These are phyloP conservation scores for Pycnococcus provasolii DNA, from an alignment of 139 green algal genomes.

Conservation along the genomic window DNA sequence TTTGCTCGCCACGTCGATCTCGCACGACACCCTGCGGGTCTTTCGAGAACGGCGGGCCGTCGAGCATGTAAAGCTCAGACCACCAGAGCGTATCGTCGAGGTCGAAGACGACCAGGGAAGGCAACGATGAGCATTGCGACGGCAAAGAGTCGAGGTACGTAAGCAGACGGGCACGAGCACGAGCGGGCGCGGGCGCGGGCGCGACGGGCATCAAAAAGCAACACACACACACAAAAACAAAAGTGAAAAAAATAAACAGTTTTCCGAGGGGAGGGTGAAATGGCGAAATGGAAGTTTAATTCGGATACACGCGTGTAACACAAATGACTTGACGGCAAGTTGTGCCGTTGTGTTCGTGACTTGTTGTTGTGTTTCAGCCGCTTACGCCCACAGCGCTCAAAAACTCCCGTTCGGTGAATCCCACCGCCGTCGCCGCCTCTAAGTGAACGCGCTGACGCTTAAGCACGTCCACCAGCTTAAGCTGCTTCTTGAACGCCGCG, in stretches of 20 bases:
- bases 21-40: not conserved
- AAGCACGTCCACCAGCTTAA: constrained; percentile 74
- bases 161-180: no score
- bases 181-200: no score
- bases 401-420: constrained; percentile 69
- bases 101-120: constrained; percentile 4
- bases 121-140: not conserved
- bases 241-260: no score
- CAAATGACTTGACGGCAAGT: no score
- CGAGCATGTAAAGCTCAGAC: constrained; percentile 16
- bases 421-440: constrained; percentile 57
- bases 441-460: constrained; percentile 67
- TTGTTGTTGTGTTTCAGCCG: no score
- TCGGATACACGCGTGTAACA: no score
- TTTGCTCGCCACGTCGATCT: not conserved
- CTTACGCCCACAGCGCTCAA: constrained; percentile 5
- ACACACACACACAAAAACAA: no score
- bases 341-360: no score
- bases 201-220: no score
- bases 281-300: no score
- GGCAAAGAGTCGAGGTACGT: no score
- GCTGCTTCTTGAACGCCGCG: constrained; percentile 69
- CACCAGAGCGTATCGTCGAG: constrained; percentile 19
- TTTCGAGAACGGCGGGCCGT: constrained; percentile 1
- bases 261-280: no score